These are phyloP conservation scores for Lactarius pseudohatsudake DNA, from an alignment of 768 basidiomycete genomes.

Conservation along the genomic window DNA sequence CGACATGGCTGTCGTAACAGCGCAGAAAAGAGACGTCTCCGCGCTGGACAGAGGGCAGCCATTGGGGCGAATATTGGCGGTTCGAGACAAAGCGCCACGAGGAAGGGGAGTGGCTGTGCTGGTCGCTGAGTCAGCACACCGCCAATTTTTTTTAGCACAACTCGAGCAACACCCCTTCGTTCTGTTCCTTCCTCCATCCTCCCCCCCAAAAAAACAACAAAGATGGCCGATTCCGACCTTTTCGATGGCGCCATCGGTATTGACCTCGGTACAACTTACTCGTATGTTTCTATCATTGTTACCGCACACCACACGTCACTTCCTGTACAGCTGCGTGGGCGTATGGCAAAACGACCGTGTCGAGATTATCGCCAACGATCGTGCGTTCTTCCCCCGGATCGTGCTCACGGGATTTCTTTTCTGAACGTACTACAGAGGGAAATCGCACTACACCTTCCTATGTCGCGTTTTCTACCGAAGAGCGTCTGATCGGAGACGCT, in stretches of 20 bases:
- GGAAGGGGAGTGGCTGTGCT: not conserved
- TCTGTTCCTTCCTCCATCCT: conserved; percentile 32
- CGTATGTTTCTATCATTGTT: conserved; percentile 48
- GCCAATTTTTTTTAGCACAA: conserved; percentile 20
- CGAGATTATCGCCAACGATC: conserved; percentile 98
- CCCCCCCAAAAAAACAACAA: conserved; percentile 44
- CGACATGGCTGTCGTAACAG: conserved; percentile 4
- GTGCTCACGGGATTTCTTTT: conserved; percentile 10
- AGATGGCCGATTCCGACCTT: conserved; percentile 65
- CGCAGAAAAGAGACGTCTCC: conserved; percentile 12
- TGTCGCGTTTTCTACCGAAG: conserved; percentile 95
- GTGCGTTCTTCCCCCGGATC: conserved; percentile 47
- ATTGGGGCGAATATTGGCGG: not conserved
- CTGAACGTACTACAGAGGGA: conserved; percentile 60
- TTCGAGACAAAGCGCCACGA: conserved; percentile 4
- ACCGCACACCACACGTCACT: conserved; percentile 28
- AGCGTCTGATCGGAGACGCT: conserved; percentile 98
- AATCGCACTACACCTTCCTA: conserved; percentile 99
- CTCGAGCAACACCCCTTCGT: conserved; percentile 33
- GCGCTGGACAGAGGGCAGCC: conserved; percentile 32
- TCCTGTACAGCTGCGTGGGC: conserved; percentile 79
- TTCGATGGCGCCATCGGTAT: conserved; percentile 98
- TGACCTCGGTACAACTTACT: conserved; percentile 97
- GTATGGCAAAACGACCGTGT: conserved; percentile 99
- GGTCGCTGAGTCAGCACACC: conserved; percentile 8